Conservation (phyloP, 352 stramenopile genomes). For the Phytophthora multivora region DNA sequence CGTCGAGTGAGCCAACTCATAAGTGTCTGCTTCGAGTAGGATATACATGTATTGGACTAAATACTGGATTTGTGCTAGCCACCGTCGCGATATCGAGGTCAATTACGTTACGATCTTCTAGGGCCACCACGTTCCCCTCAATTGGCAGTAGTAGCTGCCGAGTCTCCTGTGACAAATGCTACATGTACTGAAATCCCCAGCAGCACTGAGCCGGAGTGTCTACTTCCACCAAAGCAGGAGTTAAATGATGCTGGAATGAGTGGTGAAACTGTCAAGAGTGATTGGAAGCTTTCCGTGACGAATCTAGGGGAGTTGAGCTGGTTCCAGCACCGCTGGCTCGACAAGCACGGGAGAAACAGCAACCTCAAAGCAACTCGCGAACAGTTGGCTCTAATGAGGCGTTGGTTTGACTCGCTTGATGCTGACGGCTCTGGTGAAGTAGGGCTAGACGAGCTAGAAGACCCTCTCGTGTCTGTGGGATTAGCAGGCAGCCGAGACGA, state of each 20-base stretch:
- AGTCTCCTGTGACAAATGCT: not conserved
- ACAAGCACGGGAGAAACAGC: slow-evolving; percentile 74
- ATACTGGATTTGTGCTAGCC: slow-evolving; percentile 35
- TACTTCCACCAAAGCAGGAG: not conserved
- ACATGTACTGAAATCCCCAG: not conserved
- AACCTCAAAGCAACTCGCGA: slow-evolving; percentile 69
- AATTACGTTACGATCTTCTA: slow-evolving; percentile 40
- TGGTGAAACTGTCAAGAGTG: not conserved
- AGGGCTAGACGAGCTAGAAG: slow-evolving; percentile 82
- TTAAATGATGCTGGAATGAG: not conserved
- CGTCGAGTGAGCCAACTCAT: slow-evolving; percentile 36
- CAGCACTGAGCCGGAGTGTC: not conserved
- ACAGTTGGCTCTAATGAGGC: slow-evolving; percentile 70
- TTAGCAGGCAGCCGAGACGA: slow-evolving; percentile 76
- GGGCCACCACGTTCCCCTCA: slow-evolving; percentile 1
- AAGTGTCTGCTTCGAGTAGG: not conserved
- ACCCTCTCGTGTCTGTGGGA: slow-evolving; percentile 88
- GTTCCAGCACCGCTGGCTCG: slow-evolving; percentile 79
- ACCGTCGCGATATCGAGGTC: slow-evolving; percentile 42
- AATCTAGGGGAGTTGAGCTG: slow-evolving; percentile 76
- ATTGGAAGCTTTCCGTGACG: slow-evolving; percentile 15
- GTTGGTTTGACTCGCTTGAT: slow-evolving; percentile 91
- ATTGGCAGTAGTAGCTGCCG: not conserved
- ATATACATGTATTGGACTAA: not conserved
- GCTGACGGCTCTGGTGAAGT: slow-evolving; percentile 80